Base-by-base conservation (phyloP, 2,329 filamentous ascomycete genomes). In the Claviceps cyperi region DNA sequence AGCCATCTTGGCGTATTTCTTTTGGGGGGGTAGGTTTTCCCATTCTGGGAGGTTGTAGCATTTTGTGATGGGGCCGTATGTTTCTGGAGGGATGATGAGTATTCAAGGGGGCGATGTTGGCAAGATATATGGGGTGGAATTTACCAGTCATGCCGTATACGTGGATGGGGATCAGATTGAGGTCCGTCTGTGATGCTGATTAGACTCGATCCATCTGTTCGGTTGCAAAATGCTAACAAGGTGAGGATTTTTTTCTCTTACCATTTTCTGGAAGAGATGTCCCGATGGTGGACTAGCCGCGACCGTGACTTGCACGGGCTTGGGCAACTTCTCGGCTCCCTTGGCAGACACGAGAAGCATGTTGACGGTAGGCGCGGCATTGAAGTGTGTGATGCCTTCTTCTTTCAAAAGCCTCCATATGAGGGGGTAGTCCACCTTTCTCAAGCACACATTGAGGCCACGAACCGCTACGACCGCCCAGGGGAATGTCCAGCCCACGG, bases 361-460 rank as follows among this genome's bases (percentile, higher is more conserved):
- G 64, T 97, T 97, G 48, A 98, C 92, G 0, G 92, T 98, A 0
- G 92, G 92, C 0, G 91, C 92, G 1, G 91, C 91, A 61, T 91
- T 94, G 70, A 94, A 97, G 66, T 98, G 92, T 0, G 89, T 97
- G 55, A 98, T 84, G 6, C 78, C 73, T 66, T 97, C 86, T 48
- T 88, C 78, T 60, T 89, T 94, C 36, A 98, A 70, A 4, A 98
- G 69, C 46, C 78, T 77, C 92, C 92, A 98, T 53, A 98, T 94
- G 52, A 91, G 74, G 0, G 86, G 80, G 62, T 98, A 98, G 67
- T 97, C 89, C 56, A 98, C 87, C 71, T 95, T 97, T 53, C 92
- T 79, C 17, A 98, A 73, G 60, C 90, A 96, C 63, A 95, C 89
- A 65, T 97, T 89, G 3, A 91, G 94, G n/a, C 91, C 92, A 53